Evolutionary conservation across 2,329 filamentous ascomycete species (phyloP), one percentile per base, ranked within the genome.

Genomic region (Colletotrichum australisinense): DNA sequence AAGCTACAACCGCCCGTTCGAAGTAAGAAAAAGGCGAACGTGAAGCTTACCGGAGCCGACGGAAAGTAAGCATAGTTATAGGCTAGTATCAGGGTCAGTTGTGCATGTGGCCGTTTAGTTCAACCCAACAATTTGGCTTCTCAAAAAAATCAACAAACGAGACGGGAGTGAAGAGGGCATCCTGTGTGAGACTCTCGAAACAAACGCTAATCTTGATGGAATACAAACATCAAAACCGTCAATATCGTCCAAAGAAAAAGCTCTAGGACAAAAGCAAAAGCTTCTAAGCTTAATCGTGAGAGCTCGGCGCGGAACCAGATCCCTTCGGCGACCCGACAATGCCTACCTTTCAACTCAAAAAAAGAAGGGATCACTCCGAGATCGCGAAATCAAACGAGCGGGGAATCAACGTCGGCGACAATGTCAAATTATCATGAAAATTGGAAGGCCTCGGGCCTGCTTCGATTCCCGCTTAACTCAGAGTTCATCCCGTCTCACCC

Each of bases 261-360:
- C 16, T 22, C 19, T 49, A 9, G 16, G 42, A 49, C 19, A 49
- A 5, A 49, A 49, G 42, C 1, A 4, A 49, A 22, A 49, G 42
- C 19, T 49, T 49, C 42, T 22, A 19, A 49, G 42, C 42, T 22
- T 49, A 49, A 49, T n/a, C 2, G 19, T 9, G 42, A 8, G n/a
- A 56, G 24, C 53, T 56, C 82, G 53, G 53, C 24, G 53, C 53
- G 26, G 26, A 28, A 56, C 11, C n/a, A 56, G 53, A 28, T 14
- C 53, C 53, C 22, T 3, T 24, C 53, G 53, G 24, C 53, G 24
- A 56, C 7, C 16, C 26, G 24, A 28, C 24, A 14, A 14, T 56
- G n/a, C 11, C 26, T n/a, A 24, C 11, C 16, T 19, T 28, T 28
- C 53, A 56, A 56, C 53, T 56, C 26, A 16, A 24, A 56, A 56